Base-by-base conservation (phyloP, 2,329 filamentous ascomycete genomes). In the Dactylonectria estremocensis region DNA sequence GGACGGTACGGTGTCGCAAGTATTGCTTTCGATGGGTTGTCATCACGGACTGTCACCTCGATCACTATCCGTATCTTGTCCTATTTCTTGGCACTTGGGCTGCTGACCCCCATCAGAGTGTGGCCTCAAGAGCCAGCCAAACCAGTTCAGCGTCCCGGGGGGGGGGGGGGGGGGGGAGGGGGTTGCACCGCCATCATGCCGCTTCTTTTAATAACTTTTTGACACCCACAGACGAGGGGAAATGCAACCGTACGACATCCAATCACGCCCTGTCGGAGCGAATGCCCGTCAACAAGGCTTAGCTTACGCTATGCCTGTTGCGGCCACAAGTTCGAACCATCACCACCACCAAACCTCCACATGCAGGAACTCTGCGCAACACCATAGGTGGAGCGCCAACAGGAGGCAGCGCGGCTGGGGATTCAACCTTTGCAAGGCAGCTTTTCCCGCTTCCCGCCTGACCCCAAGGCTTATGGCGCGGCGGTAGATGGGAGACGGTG, bases 191-290 rank as follows among this genome's bases (percentile, higher is more conserved):
- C 74, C 74, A 72, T 76, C 68, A 40, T 43, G 60, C 65, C 71
- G 74, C 72, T 75, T 76, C 74, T 76, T 76, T 76, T 76, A 75
- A 71, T 76, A 74, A 73, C 64, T 68, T 66, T 68, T 66, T 69
- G 20, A 58, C 50, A 56, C 54, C 48, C 50, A 48, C 49, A 60
- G 37, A 18, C 53, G 50, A 65, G 72, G 61, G 61, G 61, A 46
- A 52, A 45, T 67, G 61, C 43, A 43, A 9, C 33, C 69, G 61
- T 59, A 68, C 49, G 57, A 31, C 64, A 64, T 53, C 74, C 74
- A 76, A 76, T 76, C 63, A 70, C 45, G 61, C 35, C 64, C 24
- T 59, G 63, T 55, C 53, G 24, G 45, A 61, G 20, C n/a, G 52
- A 18, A 61, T 53, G 65, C 62, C 58, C 43, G 60, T 69, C 66